phyloP scores from a whole-genome alignment of 179 eudicot species.

The Silene noctiflora region DNA sequence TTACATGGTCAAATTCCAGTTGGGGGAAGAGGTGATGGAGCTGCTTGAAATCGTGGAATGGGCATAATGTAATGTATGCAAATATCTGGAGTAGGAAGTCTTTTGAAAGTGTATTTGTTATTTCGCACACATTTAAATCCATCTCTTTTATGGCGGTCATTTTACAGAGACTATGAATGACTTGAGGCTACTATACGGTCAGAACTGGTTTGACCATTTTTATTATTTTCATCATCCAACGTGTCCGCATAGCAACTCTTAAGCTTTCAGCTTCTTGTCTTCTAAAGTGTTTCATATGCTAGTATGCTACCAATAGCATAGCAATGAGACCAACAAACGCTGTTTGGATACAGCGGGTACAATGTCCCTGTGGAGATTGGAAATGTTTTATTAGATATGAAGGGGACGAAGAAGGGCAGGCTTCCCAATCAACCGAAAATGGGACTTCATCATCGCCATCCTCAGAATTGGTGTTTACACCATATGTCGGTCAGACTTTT shows the following conservation, averaged over 20 bases:
- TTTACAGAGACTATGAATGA: not conserved
- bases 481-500: slow-evolving; percentile 43
- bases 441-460: slow-evolving; percentile 16
- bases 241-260: not conserved
- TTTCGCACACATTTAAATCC: not conserved
- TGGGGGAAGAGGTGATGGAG: not conserved
- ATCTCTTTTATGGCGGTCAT: not conserved
- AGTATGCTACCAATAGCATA: too few species aligned
- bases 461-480: slow-evolving; percentile 27
- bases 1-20: not conserved
- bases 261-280: not conserved
- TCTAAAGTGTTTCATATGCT: not conserved
- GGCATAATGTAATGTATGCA: not conserved
- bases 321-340: slow-evolving; percentile 23
- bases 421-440: slow-evolving; percentile 26
- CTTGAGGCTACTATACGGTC: not conserved
- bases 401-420: slow-evolving; percentile 19
- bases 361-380: slow-evolving; percentile 62
- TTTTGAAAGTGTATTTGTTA: not conserved
- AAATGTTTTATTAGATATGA: slow-evolving; percentile 47
- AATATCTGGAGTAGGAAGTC: too few species aligned
- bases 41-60: not conserved
- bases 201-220: not conserved
- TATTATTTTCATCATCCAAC: not conserved
- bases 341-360: slow-evolving; percentile 44